These are phyloP conservation scores for Psilocybe subaeruginosa DNA, from an alignment of 768 basidiomycete species.

Conservation along the genomic window DNA sequence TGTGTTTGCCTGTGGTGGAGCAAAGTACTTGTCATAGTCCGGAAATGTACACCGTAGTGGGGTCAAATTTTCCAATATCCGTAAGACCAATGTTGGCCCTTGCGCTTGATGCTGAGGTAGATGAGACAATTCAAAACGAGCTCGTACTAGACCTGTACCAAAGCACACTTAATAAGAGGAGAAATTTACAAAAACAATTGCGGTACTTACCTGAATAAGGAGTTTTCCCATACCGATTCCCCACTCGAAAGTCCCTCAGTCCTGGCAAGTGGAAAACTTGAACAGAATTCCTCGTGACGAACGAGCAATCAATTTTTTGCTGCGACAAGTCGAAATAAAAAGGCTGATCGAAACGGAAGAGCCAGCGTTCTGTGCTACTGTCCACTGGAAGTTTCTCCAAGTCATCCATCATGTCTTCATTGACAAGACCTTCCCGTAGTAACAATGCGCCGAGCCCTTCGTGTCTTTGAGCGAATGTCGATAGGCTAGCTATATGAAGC, in stretches of 20 bases:
- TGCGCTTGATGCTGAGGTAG: neutral
- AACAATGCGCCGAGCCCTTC: neutral
- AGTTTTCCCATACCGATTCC: neutral
- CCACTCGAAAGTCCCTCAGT: neutral
- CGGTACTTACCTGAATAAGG: neutral
- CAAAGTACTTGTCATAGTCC: neutral
- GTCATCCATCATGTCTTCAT: neutral
- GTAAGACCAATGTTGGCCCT: neutral
- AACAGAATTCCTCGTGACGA: neutral
- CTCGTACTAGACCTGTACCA: neutral
- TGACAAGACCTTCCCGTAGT: neutral
- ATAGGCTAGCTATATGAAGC: neutral
- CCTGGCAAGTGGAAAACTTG: neutral
- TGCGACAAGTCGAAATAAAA: neutral
- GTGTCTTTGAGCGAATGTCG: neutral
- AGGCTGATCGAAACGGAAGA: conserved; percentile 1
- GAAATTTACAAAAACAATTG: neutral
- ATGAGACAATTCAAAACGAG: neutral
- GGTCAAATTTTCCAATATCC: neutral
- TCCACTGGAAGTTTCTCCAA: neutral
- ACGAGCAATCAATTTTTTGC: neutral
- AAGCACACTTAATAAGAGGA: neutral
- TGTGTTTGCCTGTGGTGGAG: neutral
- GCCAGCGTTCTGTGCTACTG: neutral
- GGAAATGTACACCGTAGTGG: neutral